phyloP scores from a whole-genome alignment of 495 filamentous ascomycete species.

The Talaromyces trachyspermus region DNA sequence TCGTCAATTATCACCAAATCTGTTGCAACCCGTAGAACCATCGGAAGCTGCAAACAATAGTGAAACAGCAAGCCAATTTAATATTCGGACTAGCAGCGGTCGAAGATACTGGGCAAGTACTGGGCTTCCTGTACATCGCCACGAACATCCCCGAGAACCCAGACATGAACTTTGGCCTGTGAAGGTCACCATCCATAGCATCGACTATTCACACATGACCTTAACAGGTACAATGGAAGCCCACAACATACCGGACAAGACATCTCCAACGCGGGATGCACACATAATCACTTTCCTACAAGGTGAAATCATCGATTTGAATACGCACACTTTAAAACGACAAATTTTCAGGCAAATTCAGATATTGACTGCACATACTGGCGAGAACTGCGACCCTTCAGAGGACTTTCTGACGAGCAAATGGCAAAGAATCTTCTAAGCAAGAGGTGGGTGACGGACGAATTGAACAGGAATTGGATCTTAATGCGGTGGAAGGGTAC shows the following conservation, averaged over 20 bases:
- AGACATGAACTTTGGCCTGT: constrained; percentile 64
- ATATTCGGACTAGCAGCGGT: constrained; percentile 23
- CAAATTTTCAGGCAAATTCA: constrained; percentile 53
- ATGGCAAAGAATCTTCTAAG: constrained; percentile 53
- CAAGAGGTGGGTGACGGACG: constrained; percentile 45
- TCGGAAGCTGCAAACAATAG: not conserved
- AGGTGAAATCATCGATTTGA: constrained; percentile 73
- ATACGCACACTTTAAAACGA: constrained; percentile 60
- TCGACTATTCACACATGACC: constrained; percentile 57
- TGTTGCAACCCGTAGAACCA: constrained; percentile 22
- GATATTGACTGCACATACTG: constrained; percentile 63
- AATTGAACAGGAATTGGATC: constrained; percentile 54
- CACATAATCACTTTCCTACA: constrained; percentile 68
- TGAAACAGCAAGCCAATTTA: constrained; percentile 24
- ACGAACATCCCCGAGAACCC: too few relatives aligned
- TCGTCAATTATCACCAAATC: constrained; percentile 20
- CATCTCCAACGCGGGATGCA: constrained; percentile 45
- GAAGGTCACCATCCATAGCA: constrained; percentile 61
- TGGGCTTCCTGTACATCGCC: constrained; percentile 27
- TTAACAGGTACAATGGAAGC: constrained; percentile 74
- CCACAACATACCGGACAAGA: constrained; percentile 61
- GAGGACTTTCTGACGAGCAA: constrained; percentile 47
- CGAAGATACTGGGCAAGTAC: constrained; percentile 29
- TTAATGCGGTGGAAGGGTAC: constrained; percentile 74
- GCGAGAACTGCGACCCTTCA: constrained; percentile 63